These are phyloP conservation scores for Mycotypha africana DNA, from an alignment of 371 early-diverging fungal genomes.

Conservation along the genomic window DNA sequence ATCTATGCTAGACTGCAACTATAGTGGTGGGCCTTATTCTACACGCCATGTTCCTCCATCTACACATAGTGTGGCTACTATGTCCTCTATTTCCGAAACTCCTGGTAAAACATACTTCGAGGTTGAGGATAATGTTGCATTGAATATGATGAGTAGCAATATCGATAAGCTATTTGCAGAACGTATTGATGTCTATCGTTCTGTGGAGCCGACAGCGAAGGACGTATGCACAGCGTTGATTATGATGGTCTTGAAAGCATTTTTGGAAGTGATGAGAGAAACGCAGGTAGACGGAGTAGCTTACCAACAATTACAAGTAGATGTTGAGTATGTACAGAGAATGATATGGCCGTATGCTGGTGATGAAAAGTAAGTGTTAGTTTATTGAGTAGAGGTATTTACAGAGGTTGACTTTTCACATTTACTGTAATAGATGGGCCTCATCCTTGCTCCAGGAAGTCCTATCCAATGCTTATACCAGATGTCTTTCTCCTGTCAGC, in stretches of 20 bases:
- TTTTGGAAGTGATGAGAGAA: slow-evolving; percentile 49
- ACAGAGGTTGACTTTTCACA: neutral
- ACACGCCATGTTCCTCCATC: slow-evolving; percentile 19
- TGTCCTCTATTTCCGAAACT: slow-evolving; percentile 11
- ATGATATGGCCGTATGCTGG: slow-evolving; percentile 38
- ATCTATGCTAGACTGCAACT: neutral
- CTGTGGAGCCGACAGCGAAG: slow-evolving; percentile 48
- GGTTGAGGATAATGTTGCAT: slow-evolving; percentile 1
- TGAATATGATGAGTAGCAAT: slow-evolving; percentile 34
- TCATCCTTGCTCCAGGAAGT: slow-evolving; percentile 53
- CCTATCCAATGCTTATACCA: slow-evolving; percentile 43
- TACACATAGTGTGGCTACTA: slow-evolving; percentile 20
- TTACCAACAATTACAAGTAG: slow-evolving; percentile 58
- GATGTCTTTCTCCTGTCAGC: slow-evolving; percentile 10
- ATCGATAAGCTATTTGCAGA: slow-evolving; percentile 72
- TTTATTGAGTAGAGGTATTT: slow-evolving; percentile 1
- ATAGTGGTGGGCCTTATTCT: slow-evolving; percentile 14
- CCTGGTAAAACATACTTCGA: too few species aligned
- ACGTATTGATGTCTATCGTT: slow-evolving; percentile 55
- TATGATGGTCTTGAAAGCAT: slow-evolving; percentile 56
- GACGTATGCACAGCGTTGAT: slow-evolving; percentile 50
- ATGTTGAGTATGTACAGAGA: slow-evolving; percentile 50
- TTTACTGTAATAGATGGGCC: slow-evolving; percentile 29
- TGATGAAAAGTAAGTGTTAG: slow-evolving; percentile 34
- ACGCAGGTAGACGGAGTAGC: slow-evolving; percentile 35